phyloP scores from a whole-genome alignment of 345 rosid species.

The Ricinus communis region DNA sequence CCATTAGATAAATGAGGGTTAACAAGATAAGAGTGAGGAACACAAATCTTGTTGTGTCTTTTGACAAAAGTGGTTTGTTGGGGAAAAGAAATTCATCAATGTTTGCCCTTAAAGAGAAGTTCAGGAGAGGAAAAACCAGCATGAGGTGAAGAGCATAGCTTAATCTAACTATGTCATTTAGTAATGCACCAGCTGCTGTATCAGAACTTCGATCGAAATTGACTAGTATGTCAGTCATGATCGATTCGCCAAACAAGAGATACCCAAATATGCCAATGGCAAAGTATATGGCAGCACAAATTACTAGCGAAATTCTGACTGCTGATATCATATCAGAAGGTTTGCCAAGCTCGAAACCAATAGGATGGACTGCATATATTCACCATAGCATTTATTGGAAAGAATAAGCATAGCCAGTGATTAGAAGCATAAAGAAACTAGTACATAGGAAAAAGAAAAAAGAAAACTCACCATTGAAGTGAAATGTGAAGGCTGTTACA shows the following conservation, averaged over 20 bases:
- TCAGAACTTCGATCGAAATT: conserved; percentile 65
- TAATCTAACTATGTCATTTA: conserved; percentile 59
- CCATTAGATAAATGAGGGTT: conserved; percentile 46
- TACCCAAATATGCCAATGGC: conserved; percentile 69
- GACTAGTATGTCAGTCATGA: conserved; percentile 71
- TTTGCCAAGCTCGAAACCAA: conserved; percentile 60
- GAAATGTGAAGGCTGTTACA: conserved; percentile 89
- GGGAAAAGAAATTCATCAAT: conserved; percentile 71
- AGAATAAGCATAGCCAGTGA: neutral
- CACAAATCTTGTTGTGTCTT: conserved; percentile 55
- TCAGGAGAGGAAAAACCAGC: conserved; percentile 80
- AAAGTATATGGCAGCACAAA: conserved; percentile 65
- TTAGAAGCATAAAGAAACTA: neutral
- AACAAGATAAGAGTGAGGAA: conserved; percentile 48
- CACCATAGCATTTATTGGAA: neutral
- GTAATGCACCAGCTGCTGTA: conserved; percentile 46
- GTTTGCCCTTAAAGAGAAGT: conserved; percentile 71
- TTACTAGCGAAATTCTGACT: conserved; percentile 50
- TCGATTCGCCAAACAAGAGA: conserved; percentile 73
- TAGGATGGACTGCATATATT: conserved; percentile 69
- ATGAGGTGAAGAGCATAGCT: conserved; percentile 82
- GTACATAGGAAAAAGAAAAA: neutral
- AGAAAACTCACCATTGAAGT: conserved; percentile 63
- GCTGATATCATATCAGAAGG: conserved; percentile 65
- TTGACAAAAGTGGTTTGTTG: conserved; percentile 33